phyloP scores from a whole-genome alignment of 179 eudicot genomes.

The Drosera spatulata region DNA sequence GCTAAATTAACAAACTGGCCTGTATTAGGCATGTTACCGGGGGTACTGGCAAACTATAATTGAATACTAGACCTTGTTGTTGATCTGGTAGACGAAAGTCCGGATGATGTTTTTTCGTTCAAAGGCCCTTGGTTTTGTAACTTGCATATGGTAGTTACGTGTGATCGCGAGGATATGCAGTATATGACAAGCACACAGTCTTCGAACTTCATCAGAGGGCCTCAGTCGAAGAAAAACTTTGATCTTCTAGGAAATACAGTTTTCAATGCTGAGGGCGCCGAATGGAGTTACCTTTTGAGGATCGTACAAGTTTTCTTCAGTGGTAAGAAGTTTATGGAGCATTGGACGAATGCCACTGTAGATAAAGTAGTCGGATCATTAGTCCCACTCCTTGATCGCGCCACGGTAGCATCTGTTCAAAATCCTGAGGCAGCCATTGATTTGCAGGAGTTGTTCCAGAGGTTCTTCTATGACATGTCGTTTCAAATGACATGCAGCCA shows the following conservation, averaged over 20 bases:
- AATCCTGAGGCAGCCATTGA: background rate
- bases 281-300: constrained; percentile 20
- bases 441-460: background rate
- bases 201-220: constrained; percentile 20
- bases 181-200: constrained; percentile 21
- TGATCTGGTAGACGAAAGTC: background rate
- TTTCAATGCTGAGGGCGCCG: constrained; percentile 18
- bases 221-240: constrained; percentile 10
- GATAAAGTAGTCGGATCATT: constrained; percentile 4
- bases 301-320: constrained; percentile 11
- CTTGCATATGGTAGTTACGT: constrained; percentile 13
- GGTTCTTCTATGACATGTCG: too few relatives aligned
- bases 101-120: constrained; percentile 6
- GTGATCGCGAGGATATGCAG: constrained; percentile 24
- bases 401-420: too few relatives aligned
- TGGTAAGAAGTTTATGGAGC: constrained; percentile 11
- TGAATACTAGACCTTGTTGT: background rate
- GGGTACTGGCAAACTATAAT: background rate
- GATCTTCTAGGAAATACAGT: constrained; percentile 15
- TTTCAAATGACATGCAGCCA: background rate
- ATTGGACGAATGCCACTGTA: background rate
- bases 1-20: constrained; percentile 1
- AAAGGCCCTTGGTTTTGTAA: constrained; percentile 16
- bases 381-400: too few relatives aligned
- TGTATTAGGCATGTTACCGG: constrained; percentile 1